Evolutionary conservation across 805 yeast species (phyloP), one percentile per base, ranked within the genome.

Genomic region (Hanseniaspora lachancei): DNA sequence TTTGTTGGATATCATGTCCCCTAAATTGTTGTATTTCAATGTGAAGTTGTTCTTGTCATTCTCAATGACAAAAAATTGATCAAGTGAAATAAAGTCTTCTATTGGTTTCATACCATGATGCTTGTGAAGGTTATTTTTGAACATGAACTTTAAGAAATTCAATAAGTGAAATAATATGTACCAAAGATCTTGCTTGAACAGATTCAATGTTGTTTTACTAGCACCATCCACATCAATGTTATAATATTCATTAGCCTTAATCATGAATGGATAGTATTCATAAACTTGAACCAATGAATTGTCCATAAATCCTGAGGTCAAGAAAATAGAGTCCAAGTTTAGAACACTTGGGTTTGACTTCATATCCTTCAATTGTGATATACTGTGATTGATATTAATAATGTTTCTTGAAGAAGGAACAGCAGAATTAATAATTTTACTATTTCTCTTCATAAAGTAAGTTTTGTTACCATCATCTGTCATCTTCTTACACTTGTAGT

Each of bases 241-340:
- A 70, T 87, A 93, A 20, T 76, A 74, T 58, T 88, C 95, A 57
- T 74, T 71, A 49, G 91, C 70, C 1, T 95, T 85, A 55, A 72
- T 72, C 0, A 95, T 77, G 58, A 80, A 73, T 24, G 98, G 97
- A 67, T 77, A 86, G 66, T 80, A 93, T 64, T 91, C 97, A 68
- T 88, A 87, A 5, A 86, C 83, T 46, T 89, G 72, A 43, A 88
- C 76, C 57, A 93, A 73, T 0, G 93, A 81, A 49, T 76, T 74
- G 62, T 86, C 93, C 46, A 87, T 91, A 71, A 93, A 93, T 5
- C 88, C 84, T 57, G 88, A 78, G 6, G 91, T 81, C 0, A 96
- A 83, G 67, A 93, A 91, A 7, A 93, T 88, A 65, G 89, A 96
- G 44, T 78, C 76, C 6, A 88, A 70, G 42, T 77, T 74, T 1